Evolutionary conservation across 768 basidiomycete species (phyloP), one percentile per base, ranked within the genome.

Genomic region (Leccinum incarnatum): DNA sequence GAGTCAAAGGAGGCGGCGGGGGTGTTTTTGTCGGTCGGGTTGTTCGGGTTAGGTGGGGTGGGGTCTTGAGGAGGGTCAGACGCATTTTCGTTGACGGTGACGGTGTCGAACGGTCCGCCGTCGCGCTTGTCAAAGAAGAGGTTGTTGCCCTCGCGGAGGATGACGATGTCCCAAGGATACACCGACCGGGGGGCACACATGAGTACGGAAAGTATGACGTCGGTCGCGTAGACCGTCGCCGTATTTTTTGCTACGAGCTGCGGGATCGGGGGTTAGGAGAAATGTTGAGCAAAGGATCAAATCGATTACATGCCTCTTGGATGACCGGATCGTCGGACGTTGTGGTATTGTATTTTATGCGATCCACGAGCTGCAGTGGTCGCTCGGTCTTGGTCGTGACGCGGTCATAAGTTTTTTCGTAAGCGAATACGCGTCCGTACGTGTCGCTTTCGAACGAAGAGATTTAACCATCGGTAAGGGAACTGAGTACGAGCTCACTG

Each of bases 41-140:
- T 89, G 71, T 87, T 90, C 11, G 87, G 85, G 67, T 91, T 92
- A 15, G 87, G 84, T 51, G 93, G 84, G 17, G 86, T 65, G 7
- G 91, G 84, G 68, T 95, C 93, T 64, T 88, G 85, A 8, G 93
- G 93, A 36, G 97, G 93, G 75, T 99, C 97, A 1, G 89, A 83
- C 5, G 97, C 94, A 72, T 99, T 98, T 79, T 99, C 97, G 76
- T 99, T 98, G 68, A 99, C 97, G 17, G 95, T 97, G 58, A 98
- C 89, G 37, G 90, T 95, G 74, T 99, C 94, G 68, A 98, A 97
- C 2, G 95, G 92, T 56, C 96, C 95, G 15, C 95, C 95, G 71
- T 95, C 93, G 59, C 97, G 91, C 77, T 98, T 98, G 81, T 99
- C 97, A 63, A 99, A 84, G 81, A 91, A 98, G 9, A 99, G 77